Percentiles rank a stretch among this genome's conserved stretches.
These are phyloP conservation scores for Bassia scoparia DNA, from an alignment of 148 eudicot genomes.

Conservation along the genomic window DNA sequence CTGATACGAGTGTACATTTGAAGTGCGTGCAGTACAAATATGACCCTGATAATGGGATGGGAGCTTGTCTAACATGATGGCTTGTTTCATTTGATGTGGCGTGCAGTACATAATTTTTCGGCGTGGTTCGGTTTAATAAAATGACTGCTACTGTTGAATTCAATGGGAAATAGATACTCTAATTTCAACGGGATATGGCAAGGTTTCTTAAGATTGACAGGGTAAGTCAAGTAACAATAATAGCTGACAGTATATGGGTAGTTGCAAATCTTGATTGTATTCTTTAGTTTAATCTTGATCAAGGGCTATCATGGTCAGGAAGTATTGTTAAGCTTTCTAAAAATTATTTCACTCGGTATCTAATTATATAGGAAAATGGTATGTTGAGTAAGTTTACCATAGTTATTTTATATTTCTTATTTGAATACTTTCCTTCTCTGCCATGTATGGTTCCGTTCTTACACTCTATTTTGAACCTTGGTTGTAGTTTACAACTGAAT, in stretches of 20 bases:
- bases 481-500: neutral
- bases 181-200: constrained; percentile 31
- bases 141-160: constrained; percentile 34
- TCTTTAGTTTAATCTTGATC: neutral
- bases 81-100: neutral
- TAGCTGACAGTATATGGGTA: neutral
- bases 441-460: neutral
- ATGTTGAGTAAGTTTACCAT: neutral
- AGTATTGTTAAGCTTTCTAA: constrained; percentile 4
- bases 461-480: neutral
- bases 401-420: neutral
- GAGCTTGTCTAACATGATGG: neutral
- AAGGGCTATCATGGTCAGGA: neutral
- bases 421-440: neutral
- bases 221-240: constrained; percentile 25
- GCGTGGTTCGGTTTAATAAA: constrained; percentile 38
- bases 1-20: constrained; percentile 76
- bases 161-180: constrained; percentile 31
- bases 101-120: constrained; percentile 39
- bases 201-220: constrained; percentile 33
- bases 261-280: neutral
- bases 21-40: too few relatives aligned
- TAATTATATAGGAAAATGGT: too few relatives aligned
- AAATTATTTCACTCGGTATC: too few relatives aligned
- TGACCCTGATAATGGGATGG: too few relatives aligned